Percentiles rank a stretch among this genome's conserved stretches.
Conservation (phyloP, 768 basidiomycete species). For the Tulasnella sp. region DNA sequence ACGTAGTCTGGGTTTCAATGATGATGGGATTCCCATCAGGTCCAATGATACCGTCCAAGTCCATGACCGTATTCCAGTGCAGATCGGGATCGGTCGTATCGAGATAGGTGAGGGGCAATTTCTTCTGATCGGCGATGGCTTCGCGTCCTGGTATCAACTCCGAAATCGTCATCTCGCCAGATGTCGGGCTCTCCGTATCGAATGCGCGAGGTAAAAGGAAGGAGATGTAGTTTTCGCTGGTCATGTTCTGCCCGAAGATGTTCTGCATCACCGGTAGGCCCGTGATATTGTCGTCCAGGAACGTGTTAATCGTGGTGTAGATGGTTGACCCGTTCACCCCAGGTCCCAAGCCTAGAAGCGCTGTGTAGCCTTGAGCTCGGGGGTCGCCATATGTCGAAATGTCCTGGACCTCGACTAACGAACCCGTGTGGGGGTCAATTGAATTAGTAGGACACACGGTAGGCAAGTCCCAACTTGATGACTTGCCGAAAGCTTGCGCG, state of each 20-base stretch:
- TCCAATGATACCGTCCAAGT: slow-evolving; percentile 60
- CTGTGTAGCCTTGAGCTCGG: no score
- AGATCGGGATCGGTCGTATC: background rate
- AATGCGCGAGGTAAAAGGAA: slow-evolving; percentile 51
- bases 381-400: no score
- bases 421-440: no score
- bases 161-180: slow-evolving; percentile 58
- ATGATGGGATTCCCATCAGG: slow-evolving; percentile 56
- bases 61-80: slow-evolving; percentile 29
- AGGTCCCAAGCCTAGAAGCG: no score
- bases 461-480: no score
- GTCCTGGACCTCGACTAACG: no score
- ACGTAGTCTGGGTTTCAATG: slow-evolving; percentile 54
- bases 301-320: no score
- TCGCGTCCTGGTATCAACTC: slow-evolving; percentile 53
- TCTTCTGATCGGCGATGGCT: slow-evolving; percentile 48
- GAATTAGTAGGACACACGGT: no score
- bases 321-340: no score
- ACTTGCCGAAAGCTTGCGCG: no score
- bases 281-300: no score
- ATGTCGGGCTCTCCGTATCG: slow-evolving; percentile 38
- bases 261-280: background rate
- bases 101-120: slow-evolving; percentile 30
- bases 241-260: slow-evolving; percentile 33
- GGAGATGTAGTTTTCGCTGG: slow-evolving; percentile 53